A percentile compares a stretch with the other conserved stretches of the same genome.
Conservation (phyloP, 805 yeast species). For the Hanseniaspora meyeri region DNA sequence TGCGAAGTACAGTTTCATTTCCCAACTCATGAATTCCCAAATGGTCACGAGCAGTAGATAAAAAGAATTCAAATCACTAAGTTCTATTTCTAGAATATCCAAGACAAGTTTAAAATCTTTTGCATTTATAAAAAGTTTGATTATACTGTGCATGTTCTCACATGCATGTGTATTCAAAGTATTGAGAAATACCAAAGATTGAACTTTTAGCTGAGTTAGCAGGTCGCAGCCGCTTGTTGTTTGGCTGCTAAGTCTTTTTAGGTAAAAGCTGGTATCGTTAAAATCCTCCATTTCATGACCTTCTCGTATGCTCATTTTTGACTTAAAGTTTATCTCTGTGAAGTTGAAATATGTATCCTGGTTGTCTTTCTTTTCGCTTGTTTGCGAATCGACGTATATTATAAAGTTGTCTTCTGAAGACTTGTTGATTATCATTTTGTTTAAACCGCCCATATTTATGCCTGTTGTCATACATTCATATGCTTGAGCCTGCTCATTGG, state of each 20-base stretch:
- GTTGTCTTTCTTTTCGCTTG: slow-evolving; percentile 18
- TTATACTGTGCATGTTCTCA: slow-evolving; percentile 48
- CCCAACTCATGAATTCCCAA: slow-evolving; percentile 19
- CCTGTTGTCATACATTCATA: not conserved
- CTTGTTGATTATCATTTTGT: not conserved
- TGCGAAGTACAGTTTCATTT: slow-evolving; percentile 19
- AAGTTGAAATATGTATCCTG: slow-evolving; percentile 15
- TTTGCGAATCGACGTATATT: slow-evolving; percentile 24
- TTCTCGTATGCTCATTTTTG: slow-evolving; percentile 22
- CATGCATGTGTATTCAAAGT: slow-evolving; percentile 54
- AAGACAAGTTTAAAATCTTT: not conserved
- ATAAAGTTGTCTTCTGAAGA: not conserved
- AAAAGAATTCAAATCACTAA: slow-evolving; percentile 17
- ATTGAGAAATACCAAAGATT: slow-evolving; percentile 37
- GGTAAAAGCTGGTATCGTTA: slow-evolving; percentile 51
- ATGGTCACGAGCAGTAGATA: slow-evolving; percentile 16
- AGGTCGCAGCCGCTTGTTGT: slow-evolving; percentile 23
- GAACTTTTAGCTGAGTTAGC: slow-evolving; percentile 44
- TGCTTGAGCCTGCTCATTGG: not conserved
- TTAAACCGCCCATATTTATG: not conserved
- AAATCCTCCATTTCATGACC: slow-evolving; percentile 39
- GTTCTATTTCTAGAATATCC: not conserved
- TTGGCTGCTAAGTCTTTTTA: slow-evolving; percentile 28
- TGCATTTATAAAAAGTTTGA: slow-evolving; percentile 27
- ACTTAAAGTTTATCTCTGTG: slow-evolving; percentile 23